phyloP scores from a whole-genome alignment of 169 alveolate species.

The Miamiensis avidus region DNA sequence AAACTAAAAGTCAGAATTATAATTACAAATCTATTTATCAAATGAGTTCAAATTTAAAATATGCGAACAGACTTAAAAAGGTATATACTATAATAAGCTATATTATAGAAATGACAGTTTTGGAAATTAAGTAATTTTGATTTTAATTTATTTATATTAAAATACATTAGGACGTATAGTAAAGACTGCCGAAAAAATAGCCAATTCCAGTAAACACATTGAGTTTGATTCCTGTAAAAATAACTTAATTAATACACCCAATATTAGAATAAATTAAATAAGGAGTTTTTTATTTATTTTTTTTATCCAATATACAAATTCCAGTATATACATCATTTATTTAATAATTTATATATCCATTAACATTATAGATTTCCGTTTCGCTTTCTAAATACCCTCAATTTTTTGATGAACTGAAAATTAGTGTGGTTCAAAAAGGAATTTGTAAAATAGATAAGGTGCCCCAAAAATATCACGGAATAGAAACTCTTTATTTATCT shows the following conservation, averaged over 20 bases:
- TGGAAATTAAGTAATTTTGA: too few species aligned
- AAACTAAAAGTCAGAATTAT: too few species aligned
- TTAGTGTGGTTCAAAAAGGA: neutral
- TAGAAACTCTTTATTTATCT: conserved; percentile 8
- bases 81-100: neutral
- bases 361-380: neutral
- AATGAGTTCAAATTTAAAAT: neutral
- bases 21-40: too few species aligned
- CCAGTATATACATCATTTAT: neutral
- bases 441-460: conserved; percentile 7
- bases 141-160: too few species aligned
- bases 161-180: neutral
- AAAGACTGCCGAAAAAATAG: neutral
- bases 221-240: neutral
- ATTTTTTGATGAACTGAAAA: conserved; percentile 19
- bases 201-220: neutral
- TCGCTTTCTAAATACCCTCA: conserved; percentile 6
- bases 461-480: conserved; percentile 1
- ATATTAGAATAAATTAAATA: too few species aligned
- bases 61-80: neutral
- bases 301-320: neutral
- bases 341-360: neutral
- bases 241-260: too few species aligned
- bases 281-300: too few species aligned
- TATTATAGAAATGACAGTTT: too few species aligned